These are phyloP conservation scores for Cyclocybe aegerita DNA, from an alignment of 768 basidiomycete genomes.

Conservation along the genomic window DNA sequence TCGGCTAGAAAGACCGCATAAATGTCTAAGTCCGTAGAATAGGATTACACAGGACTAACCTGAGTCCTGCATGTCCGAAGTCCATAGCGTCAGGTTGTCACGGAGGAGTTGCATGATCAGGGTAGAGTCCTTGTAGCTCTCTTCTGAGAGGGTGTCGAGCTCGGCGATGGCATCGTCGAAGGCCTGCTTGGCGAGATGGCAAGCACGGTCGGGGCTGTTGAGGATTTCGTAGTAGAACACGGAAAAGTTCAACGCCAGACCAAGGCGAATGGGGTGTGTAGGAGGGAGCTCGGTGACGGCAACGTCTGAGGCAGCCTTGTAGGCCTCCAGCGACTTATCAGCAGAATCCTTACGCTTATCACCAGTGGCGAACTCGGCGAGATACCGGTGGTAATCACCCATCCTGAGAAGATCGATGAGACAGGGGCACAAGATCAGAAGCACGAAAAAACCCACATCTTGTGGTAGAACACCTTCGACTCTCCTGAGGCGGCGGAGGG, in stretches of 20 bases:
- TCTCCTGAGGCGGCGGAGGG: constrained; percentile 96
- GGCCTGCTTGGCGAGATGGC: constrained; percentile 98
- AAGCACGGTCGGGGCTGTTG: constrained; percentile 97
- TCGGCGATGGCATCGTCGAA: constrained; percentile 99
- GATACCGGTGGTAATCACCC: constrained; percentile 99
- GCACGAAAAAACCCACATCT: constrained; percentile 65
- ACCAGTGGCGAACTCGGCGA: constrained; percentile 97
- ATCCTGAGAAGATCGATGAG: constrained; percentile 59
- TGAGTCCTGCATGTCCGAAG: constrained; percentile 94
- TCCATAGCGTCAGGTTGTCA: constrained; percentile 98
- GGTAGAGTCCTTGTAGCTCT: constrained; percentile 99
- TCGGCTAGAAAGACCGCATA: constrained; percentile 41
- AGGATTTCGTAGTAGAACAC: constrained; percentile 99
- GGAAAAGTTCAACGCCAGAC: constrained; percentile 98
- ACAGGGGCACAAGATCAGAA: not conserved
- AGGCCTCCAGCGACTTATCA: constrained; percentile 95
- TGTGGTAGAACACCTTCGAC: constrained; percentile 99
- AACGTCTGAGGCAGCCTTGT: constrained; percentile 98
- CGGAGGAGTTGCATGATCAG: constrained; percentile 96
- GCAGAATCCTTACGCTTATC: constrained; percentile 97
- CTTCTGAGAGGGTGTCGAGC: constrained; percentile 97
- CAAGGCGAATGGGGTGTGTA: constrained; percentile 97
- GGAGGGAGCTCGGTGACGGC: constrained; percentile 94
- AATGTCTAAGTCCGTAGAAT: not conserved
- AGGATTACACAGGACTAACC: constrained; percentile 43